Percentiles rank a stretch among this genome's conserved stretches.
These are phyloP conservation scores for Pyrenopolyporus hunteri DNA, from an alignment of 495 filamentous ascomycete species.

Conservation along the genomic window DNA sequence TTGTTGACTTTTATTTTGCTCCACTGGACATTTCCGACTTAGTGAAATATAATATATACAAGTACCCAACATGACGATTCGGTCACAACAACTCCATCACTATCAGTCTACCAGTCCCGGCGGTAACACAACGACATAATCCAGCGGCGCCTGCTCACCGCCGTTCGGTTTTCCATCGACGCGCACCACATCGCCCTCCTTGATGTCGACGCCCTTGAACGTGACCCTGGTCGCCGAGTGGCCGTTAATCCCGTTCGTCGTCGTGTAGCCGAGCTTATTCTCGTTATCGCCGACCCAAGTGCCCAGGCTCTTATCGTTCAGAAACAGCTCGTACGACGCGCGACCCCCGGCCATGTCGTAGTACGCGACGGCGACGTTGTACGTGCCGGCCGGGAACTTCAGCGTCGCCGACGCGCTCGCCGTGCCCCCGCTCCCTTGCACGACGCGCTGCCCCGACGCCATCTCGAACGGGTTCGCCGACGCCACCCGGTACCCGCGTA, in stretches of 20 bases:
- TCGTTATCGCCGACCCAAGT: constrained; percentile 65
- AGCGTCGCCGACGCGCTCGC: constrained; percentile 58
- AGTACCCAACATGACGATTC: background rate
- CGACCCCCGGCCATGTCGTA: constrained; percentile 65
- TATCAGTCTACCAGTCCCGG: constrained; percentile 63
- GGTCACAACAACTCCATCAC: background rate
- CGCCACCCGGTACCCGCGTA: constrained; percentile 60
- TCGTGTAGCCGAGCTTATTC: constrained; percentile 60
- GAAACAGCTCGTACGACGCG: constrained; percentile 57
- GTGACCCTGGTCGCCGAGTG: constrained; percentile 68
- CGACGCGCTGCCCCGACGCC: constrained; percentile 52
- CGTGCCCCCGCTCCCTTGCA: constrained; percentile 42
- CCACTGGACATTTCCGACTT: too few relatives aligned
- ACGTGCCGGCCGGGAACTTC: constrained; percentile 56
- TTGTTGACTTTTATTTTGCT: too few relatives aligned
- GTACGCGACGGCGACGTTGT: constrained; percentile 70
- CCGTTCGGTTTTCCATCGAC: constrained; percentile 66
- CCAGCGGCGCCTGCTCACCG: constrained; percentile 65
- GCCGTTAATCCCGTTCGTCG: constrained; percentile 63
- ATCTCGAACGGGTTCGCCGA: constrained; percentile 61
- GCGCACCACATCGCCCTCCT: constrained; percentile 62
- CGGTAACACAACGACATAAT: constrained; percentile 70
- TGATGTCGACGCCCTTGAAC: constrained; percentile 57
- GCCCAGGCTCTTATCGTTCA: constrained; percentile 60
- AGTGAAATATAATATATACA: background rate